phyloP scores from a whole-genome alignment of 768 basidiomycete species.

The Boletus insuetus region DNA sequence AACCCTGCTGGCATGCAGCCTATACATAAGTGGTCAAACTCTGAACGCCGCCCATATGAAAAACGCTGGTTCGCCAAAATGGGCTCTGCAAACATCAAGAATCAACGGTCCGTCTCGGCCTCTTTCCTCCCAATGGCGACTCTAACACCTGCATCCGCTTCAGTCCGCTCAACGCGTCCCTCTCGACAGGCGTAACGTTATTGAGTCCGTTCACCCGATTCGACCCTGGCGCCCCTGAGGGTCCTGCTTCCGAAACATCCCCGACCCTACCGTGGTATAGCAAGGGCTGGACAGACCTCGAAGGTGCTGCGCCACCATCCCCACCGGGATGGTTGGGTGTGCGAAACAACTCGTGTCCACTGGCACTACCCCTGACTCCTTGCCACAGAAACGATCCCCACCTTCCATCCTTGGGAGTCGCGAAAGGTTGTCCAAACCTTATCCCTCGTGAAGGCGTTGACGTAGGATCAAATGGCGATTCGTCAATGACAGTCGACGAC shows the following conservation, averaged over 20 bases:
- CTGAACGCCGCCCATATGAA: background rate
- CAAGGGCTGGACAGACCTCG: conserved; percentile 5
- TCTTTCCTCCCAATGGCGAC: conserved; percentile 29
- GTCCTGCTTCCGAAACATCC: conserved; percentile 18
- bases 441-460: conserved; percentile 82
- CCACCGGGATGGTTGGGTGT: conserved; percentile 46
- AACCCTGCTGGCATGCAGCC: background rate
- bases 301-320: conserved; percentile 14
- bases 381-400: conserved; percentile 34
- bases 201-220: conserved; percentile 21
- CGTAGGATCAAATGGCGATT: conserved; percentile 70
- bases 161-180: conserved; percentile 22
- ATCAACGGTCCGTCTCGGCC: conserved; percentile 19
- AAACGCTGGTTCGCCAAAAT: background rate
- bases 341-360: conserved; percentile 44
- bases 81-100: conserved; percentile 5
- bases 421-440: conserved; percentile 54
- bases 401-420: conserved; percentile 58
- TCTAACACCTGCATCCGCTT: conserved; percentile 27
- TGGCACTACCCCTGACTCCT: conserved; percentile 27
- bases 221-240: conserved; percentile 15
- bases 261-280: conserved; percentile 18
- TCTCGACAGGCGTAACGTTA: conserved; percentile 57
- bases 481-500: conserved; percentile 36
- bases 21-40: background rate